phyloP scores from a whole-genome alignment of 192 early-diverging fungal species.

The Hyaloraphidium curvatum region DNA sequence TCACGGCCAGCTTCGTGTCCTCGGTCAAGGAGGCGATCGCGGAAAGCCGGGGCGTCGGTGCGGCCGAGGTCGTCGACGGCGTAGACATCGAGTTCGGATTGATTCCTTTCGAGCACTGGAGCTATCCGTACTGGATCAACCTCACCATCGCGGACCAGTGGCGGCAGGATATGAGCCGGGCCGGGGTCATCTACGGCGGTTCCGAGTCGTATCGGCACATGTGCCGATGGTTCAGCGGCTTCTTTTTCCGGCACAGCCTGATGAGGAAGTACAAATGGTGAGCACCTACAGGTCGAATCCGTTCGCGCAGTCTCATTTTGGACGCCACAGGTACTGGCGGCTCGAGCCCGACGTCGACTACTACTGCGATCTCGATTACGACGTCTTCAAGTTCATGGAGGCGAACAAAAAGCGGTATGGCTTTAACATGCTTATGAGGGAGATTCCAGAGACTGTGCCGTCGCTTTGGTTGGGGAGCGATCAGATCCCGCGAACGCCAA shows the following conservation, averaged over 20 bases:
- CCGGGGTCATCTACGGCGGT: conserved; percentile 36
- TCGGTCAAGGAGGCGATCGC: background rate
- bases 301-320: background rate
- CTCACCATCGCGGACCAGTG: background rate
- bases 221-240: conserved; percentile 25
- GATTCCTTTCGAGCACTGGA: background rate
- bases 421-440: conserved; percentile 14
- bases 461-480: background rate
- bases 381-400: conserved; percentile 59
- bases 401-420: conserved; percentile 54
- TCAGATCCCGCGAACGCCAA: background rate
- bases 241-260: conserved; percentile 51
- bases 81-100: background rate
- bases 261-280: conserved; percentile 50
- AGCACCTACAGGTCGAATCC: conserved; percentile 25
- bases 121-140: background rate
- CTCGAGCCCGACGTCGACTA: conserved; percentile 66
- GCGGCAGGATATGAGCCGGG: background rate
- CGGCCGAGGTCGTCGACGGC: background rate
- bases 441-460: background rate
- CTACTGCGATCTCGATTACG: conserved; percentile 59
- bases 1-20: conserved; percentile 28
- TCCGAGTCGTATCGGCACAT: conserved; percentile 46
- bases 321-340: background rate
- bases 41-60: background rate